Conservation (phyloP, 1,284 basidiomycete genomes). For the Cryptococcus floricola region DNA sequence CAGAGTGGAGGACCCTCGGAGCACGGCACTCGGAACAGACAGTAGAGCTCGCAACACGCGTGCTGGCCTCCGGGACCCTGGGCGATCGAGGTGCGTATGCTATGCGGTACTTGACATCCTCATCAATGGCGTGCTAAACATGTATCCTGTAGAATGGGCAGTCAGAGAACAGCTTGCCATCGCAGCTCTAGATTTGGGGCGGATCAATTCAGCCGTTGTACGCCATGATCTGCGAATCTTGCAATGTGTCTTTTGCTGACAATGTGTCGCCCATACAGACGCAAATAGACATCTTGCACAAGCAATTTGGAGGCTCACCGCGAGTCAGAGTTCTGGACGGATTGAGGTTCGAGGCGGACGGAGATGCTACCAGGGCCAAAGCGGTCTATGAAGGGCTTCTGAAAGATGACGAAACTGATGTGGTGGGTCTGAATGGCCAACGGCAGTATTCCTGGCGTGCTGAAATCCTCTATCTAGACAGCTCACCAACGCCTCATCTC, state of each 20-base stretch:
- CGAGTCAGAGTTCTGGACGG: conserved; percentile 80
- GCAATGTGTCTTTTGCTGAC: neutral
- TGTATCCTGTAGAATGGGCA: conserved; percentile 63
- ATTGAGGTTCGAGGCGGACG: conserved; percentile 74
- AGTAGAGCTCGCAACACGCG: conserved; percentile 59
- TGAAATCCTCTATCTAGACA: conserved; percentile 52
- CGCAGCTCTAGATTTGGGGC: conserved; percentile 78
- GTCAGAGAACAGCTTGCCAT: conserved; percentile 83
- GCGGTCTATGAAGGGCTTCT: conserved; percentile 62
- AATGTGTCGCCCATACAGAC: conserved; percentile 47
- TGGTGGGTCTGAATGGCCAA: conserved; percentile 56
- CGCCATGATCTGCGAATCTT: conserved; percentile 36
- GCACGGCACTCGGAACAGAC: conserved; percentile 66
- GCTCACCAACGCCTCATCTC: conserved; percentile 80
- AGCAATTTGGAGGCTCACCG: conserved; percentile 75
- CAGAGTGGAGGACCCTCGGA: conserved; percentile 64
- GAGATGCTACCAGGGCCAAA: conserved; percentile 45
- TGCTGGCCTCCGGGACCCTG: conserved; percentile 53
- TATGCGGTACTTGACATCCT: too few relatives aligned
- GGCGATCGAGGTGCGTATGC: conserved; percentile 33
- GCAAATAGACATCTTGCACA: conserved; percentile 63
- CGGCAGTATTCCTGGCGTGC: neutral
- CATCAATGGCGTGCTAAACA: neutral
- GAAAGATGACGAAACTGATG: conserved; percentile 66
- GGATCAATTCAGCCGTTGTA: conserved; percentile 76